Base-by-base conservation (phyloP, 179 eudicot species). In the Beta corolliflora region DNA sequence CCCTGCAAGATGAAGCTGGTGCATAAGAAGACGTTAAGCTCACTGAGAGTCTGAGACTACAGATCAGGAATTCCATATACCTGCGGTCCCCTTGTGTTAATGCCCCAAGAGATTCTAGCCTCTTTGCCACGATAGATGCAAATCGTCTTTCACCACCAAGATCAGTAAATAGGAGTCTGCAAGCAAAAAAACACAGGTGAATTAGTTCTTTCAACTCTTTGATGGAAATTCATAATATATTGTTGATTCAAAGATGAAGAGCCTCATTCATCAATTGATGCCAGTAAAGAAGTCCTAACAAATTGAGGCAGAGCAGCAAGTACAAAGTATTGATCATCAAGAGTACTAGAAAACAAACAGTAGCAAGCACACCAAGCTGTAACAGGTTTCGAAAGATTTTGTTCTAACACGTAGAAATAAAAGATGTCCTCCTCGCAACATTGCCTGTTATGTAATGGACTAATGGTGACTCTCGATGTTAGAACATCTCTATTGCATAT, bases 141-240 rank as follows among this genome's bases (percentile, higher is more conserved):
- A 97, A 97, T 69, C 99, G 92, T 54, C 97, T 91, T 84, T 97
- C 99, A 83, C 99, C 99, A 36, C 99, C 99, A 66, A 97, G 97
- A 89, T 97, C 91, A 16, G 97, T 93, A 79, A 97, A 97, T 53
- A 97, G 95, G 66, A 97, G 87, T 88, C 99, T 97, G 85, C 69
- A 46, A 61, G 52, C 31, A 36, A 63, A 66, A 29, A 23, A 69
- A 45, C 53, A 53, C 10, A 73, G 19, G 9, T 68, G 52, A 70
- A 72, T 13, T 44, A 15, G 21, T 69, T 48, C 29, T 45, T 64
- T 45, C 69, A 74, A 65, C 70, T 72, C 12, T 60, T 10, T 23
- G 53, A 58, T 31, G 50, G 18, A 45, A 75, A 4, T 31, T 8
- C 41, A 74, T 21, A 18, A 55, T 14, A 41, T 25, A 7, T 19